Percentiles rank a stretch among this genome's conserved stretches.
phyloP scores from a whole-genome alignment of 805 yeast genomes.

The Kregervanrija delftensis region DNA sequence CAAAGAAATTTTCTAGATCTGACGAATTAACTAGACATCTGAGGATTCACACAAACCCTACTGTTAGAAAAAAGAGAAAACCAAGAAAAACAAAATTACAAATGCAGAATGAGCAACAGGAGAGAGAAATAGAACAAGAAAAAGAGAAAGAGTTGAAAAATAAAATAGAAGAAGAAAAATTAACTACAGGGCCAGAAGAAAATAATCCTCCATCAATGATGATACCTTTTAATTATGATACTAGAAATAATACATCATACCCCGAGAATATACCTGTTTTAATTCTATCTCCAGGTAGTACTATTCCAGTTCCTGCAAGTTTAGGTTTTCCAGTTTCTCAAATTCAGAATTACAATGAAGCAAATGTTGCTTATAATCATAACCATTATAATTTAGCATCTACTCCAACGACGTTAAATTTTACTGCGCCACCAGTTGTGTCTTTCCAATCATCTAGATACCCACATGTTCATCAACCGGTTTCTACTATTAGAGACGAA shows the following conservation, averaged over 20 bases:
- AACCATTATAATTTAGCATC: too few relatives aligned
- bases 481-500: too few relatives aligned
- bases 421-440: too few relatives aligned
- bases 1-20: conserved; percentile 58
- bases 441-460: too few relatives aligned
- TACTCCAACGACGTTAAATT: too few relatives aligned
- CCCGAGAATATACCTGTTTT: conserved; percentile 27
- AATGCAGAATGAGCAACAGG: conserved; percentile 6
- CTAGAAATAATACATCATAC: conserved; percentile 25
- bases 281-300: conserved; percentile 20
- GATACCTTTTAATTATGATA: conserved; percentile 25
- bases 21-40: conserved; percentile 72
- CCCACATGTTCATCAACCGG: too few relatives aligned
- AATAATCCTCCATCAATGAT: conserved; percentile 11
- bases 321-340: conserved; percentile 8
- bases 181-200: conserved; percentile 3
- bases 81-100: conserved; percentile 16
- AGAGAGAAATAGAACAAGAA: conserved; percentile 11
- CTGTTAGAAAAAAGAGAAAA: conserved; percentile 48
- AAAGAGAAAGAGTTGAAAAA: background rate
- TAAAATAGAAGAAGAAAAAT: background rate
- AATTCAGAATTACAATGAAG: too few relatives aligned
- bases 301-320: conserved; percentile 14
- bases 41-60: conserved; percentile 67
- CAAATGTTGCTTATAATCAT: too few relatives aligned